phyloP scores from a whole-genome alignment of 306 rosid species.

The Vigna angularis region DNA sequence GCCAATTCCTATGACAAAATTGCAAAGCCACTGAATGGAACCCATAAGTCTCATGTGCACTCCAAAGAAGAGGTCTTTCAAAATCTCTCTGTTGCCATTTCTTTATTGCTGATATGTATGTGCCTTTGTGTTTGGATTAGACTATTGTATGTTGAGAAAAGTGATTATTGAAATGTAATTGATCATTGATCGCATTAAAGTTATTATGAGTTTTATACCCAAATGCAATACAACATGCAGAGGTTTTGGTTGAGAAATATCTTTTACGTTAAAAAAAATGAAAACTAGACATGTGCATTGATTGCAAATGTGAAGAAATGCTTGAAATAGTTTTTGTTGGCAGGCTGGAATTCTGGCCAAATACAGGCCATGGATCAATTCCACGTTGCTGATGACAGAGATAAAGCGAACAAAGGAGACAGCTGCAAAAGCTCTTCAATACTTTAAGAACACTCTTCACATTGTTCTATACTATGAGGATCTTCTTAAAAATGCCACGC shows the following conservation, averaged over 20 bases:
- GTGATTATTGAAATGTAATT: no score
- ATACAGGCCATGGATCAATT: slow-evolving; percentile 58
- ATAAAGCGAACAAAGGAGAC: slow-evolving; percentile 52
- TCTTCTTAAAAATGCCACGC: slow-evolving; percentile 54
- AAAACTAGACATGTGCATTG: not conserved
- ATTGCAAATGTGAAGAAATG: slow-evolving; percentile 13
- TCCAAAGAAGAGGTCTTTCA: slow-evolving; percentile 51
- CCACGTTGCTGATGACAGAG: slow-evolving; percentile 46
- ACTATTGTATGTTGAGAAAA: not conserved
- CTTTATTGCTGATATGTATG: not conserved
- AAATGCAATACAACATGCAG: not conserved
- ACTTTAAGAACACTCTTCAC: slow-evolving; percentile 61
- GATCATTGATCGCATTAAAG: not conserved
- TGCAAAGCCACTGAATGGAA: slow-evolving; percentile 65
- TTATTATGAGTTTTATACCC: not conserved
- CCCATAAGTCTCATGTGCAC: slow-evolving; percentile 69
- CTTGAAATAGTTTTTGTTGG: not conserved
- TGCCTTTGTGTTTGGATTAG: not conserved
- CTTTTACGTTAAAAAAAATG: not conserved
- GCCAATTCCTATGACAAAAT: slow-evolving; percentile 63
- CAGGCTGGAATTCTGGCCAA: slow-evolving; percentile 64
- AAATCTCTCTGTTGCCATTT: not conserved
- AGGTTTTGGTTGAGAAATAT: not conserved
- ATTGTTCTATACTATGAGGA: slow-evolving; percentile 67
- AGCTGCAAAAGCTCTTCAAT: slow-evolving; percentile 50